Evolutionary conservation across 2,329 filamentous ascomycete species (phyloP), one percentile per base, ranked within the genome.

Genomic region (Colletotrichum sp.): DNA sequence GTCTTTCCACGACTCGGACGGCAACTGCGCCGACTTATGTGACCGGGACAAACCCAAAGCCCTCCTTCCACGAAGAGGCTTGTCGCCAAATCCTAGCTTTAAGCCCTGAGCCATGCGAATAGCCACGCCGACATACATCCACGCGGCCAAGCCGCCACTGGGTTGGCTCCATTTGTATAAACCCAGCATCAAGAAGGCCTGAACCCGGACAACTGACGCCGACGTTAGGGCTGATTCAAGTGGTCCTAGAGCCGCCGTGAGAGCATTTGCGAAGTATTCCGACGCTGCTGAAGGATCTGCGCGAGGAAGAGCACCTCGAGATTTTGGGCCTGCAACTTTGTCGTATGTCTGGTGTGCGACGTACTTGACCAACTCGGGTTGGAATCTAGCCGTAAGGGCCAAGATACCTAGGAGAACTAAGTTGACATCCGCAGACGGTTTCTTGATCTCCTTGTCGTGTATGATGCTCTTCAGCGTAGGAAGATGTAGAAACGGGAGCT

Each of bases 81-180:
- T 84, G 74, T 91, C 89, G 34, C 90, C 90, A 77, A 90, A 91
- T n/a, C 91, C 89, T 26, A 94, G 84, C 6, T 89, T 90, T 73
- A 94, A 86, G 3, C 89, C 89, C 74, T 93, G 92, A 4, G 93
- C 92, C 84, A 92, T 90, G 36, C 91, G 88, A 61, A 93, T 90
- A 6, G 93, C 93, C 9, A 92, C 85, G 14, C 92, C 92, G 34
- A 95, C 87, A 75, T 91, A 91, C 81, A 93, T 89, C 90, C 93
- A 95, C 16, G 93, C 92, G 55, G 89, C 90, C 24, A 90, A 83
- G 2, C 92, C 93, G 77, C 86, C 87, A 2, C 84, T 84, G 10
- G 89, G 89, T 81, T 93, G 92, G 13, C 91, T 92, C 93, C 93
- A 95, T 77, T 95, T 93, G 77, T 95, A 94, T 13, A 94, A 85